These are phyloP conservation scores for Lentinula lateritia DNA, from an alignment of 768 basidiomycete genomes.

Conservation along the genomic window DNA sequence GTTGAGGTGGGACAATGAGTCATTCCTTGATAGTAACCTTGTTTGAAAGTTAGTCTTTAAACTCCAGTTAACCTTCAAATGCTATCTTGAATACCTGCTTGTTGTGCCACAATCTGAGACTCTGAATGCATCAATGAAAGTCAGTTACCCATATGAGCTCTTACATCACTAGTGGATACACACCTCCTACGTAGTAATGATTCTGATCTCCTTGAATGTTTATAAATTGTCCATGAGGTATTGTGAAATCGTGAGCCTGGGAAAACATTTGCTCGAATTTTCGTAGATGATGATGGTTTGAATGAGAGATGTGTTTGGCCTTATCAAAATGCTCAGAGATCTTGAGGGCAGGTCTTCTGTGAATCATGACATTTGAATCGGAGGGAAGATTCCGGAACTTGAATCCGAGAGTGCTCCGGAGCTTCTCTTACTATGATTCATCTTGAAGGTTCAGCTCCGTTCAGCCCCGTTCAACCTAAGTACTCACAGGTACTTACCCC, in stretches of 20 bases:
- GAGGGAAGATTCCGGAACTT: too few relatives aligned
- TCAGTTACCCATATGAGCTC: too few relatives aligned
- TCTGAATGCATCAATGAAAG: background rate
- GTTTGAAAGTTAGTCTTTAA: too few relatives aligned
- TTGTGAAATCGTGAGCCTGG: background rate
- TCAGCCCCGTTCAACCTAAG: conserved; percentile 37
- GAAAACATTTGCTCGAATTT: background rate
- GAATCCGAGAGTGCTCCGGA: too few relatives aligned
- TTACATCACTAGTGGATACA: background rate
- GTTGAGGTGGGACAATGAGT: background rate
- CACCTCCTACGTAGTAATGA: background rate
- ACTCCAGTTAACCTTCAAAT: too few relatives aligned
- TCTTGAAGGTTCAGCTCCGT: conserved; percentile 11
- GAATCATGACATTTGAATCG: too few relatives aligned
- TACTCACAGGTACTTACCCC: conserved; percentile 11
- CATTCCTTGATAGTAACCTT: background rate
- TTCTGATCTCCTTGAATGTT: background rate
- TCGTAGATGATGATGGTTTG: too few relatives aligned
- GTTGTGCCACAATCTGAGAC: background rate
- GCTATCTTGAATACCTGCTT: background rate
- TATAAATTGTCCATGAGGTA: background rate
- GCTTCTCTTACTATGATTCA: too few relatives aligned
- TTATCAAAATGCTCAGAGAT: too few relatives aligned
- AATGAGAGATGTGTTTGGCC: too few relatives aligned
- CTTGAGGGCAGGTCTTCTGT: too few relatives aligned